These are phyloP conservation scores for Avena sativa DNA, from an alignment of 176 grass and related monocot genomes.

Conservation along the genomic window DNA sequence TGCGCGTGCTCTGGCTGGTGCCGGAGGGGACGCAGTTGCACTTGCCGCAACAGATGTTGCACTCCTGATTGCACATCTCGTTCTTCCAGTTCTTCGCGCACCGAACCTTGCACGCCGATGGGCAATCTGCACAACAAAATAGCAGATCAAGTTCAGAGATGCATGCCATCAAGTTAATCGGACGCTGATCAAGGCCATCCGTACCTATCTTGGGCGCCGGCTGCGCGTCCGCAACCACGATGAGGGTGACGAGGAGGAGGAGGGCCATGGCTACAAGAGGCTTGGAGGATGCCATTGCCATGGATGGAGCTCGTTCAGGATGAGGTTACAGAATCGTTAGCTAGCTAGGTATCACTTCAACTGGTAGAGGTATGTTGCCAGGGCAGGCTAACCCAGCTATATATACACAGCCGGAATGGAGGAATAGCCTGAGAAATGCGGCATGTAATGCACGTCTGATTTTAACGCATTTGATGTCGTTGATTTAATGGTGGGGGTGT, in stretches of 20 bases:
- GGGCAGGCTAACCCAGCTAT: neutral
- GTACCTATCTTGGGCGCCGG: neutral
- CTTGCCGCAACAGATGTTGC: constrained; percentile 63
- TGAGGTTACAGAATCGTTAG: neutral
- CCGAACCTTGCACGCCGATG: constrained; percentile 42
- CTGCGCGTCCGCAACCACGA: constrained; percentile 1
- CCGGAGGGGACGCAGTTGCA: constrained; percentile 82
- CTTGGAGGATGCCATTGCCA: constrained; percentile 2
- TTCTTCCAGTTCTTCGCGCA: constrained; percentile 71
- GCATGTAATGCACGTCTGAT: neutral
- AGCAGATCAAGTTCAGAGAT: neutral
- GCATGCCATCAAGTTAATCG: neutral
- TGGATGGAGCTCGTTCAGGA: neutral
- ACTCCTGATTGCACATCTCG: constrained; percentile 77
- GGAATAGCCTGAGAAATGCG: neutral
- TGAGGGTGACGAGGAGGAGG: neutral
- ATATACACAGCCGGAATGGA: neutral
- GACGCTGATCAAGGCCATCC: neutral
- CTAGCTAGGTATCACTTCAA: neutral
- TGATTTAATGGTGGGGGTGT: neutral
- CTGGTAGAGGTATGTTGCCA: neutral
- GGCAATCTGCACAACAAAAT: constrained; percentile 52
- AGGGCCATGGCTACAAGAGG: neutral
- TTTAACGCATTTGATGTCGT: neutral
- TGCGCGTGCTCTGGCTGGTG: constrained; percentile 54